Evolutionary conservation across 306 rosid genomes (phyloP), one percentile per base, ranked within the genome.

Genomic region (Fragaria iinumae): DNA sequence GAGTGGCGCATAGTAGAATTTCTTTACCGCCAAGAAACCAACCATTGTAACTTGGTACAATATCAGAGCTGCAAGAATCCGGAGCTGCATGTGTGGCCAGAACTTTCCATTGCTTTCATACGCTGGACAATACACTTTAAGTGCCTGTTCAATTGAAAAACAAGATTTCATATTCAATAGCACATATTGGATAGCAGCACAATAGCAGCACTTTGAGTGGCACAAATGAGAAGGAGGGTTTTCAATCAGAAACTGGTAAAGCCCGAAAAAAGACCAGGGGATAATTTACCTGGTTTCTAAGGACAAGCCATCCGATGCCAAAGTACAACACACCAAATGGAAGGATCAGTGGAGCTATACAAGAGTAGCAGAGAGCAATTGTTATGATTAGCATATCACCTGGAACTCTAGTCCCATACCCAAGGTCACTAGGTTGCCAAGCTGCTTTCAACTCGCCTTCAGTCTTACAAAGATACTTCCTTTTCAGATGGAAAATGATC

Each of bases 81-180:
- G 96, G 69, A 70, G 71, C 74, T 71, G 63, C 36, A 96, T 76
- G 92, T 96, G 99, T 0, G 99, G 99, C 99, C 99, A 96, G 85
- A 96, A 83, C 84, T 87, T 96, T 80, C 99, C 98, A 73, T 96
- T 79, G 67, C 96, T 91, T 84, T 92, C 99, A 62, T 87, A 96
- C 2, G 91, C n/a, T 56, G 99, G 98, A 77, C 91, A 89, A 56
- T 92, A 91, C 9, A 96, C 99, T 83, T 90, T 96, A 67, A 96
- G 90, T 44, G 91, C 97, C 99, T 96, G 92, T 77, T 23, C 64
- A 29, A 71, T 21, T 21, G 27, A 69, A 66, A 50, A 48, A 60
- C 25, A 71, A 17, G 21, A 17, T 34, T 78, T 12, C 23, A 49
- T 25, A 43, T 25, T 38, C 6, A 43, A 14, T 4, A 1, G 25